These are phyloP conservation scores for Sporothrix dimorphospora DNA, from an alignment of 2,329 filamentous ascomycete genomes.

Conservation along the genomic window DNA sequence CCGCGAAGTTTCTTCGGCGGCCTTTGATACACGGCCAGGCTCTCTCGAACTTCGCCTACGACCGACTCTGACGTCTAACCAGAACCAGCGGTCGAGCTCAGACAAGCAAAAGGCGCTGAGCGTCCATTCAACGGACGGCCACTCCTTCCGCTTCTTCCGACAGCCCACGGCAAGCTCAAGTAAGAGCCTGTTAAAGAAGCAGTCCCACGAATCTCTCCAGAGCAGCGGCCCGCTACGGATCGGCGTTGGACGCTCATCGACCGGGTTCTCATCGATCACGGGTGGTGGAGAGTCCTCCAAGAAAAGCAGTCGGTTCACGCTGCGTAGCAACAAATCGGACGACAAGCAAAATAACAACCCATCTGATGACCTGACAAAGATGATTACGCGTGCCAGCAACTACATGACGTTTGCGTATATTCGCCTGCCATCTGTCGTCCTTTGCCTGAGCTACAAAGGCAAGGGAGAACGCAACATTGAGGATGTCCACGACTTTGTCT, in stretches of 20 bases:
- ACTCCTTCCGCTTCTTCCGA: slow-evolving; percentile 58
- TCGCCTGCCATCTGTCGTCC: slow-evolving; percentile 90
- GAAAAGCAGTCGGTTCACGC: slow-evolving; percentile 59
- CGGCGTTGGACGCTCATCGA: slow-evolving; percentile 53
- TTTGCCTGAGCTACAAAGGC: slow-evolving; percentile 96
- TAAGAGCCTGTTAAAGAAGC: slow-evolving; percentile 50
- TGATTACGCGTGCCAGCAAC: slow-evolving; percentile 92
- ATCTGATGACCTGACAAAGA: slow-evolving; percentile 90
- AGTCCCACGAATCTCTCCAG: slow-evolving; percentile 60
- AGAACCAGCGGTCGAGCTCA: slow-evolving; percentile 44
- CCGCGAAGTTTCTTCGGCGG: slow-evolving; percentile 43
- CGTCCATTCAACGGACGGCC: slow-evolving; percentile 53
- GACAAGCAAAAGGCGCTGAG: slow-evolving; percentile 53
- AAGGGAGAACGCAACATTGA: slow-evolving; percentile 94
- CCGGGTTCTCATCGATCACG: slow-evolving; percentile 45
- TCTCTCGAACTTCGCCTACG: slow-evolving; percentile 81
- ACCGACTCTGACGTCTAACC: slow-evolving; percentile 70
- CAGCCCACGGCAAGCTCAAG: slow-evolving; percentile 38
- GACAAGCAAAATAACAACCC: slow-evolving; percentile 46
- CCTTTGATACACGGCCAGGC: slow-evolving; percentile 66
- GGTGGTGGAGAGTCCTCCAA: slow-evolving; percentile 43
- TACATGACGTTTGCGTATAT: slow-evolving; percentile 98
- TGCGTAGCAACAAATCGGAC: slow-evolving; percentile 52
- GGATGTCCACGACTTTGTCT: slow-evolving; percentile 97
- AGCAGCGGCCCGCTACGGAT: slow-evolving; percentile 47